A percentile compares a stretch with the other conserved stretches of the same genome.
Evolutionary conservation across 2,329 filamentous ascomycete species (phyloP).

Genomic region (Xylariaceae sp.): DNA sequence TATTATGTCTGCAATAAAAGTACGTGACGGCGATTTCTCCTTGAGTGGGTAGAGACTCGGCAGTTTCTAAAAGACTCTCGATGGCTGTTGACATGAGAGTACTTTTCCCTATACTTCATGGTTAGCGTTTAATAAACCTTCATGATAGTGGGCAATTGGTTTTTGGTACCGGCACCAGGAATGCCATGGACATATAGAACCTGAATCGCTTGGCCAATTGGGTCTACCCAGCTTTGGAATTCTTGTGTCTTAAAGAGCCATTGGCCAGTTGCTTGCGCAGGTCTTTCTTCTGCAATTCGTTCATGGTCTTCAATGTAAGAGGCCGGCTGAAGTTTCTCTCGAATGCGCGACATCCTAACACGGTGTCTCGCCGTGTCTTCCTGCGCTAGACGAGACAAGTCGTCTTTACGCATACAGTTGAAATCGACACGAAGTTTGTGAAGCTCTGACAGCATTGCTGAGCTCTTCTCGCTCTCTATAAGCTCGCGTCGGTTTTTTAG

Average conservation of each 20-base stretch:
- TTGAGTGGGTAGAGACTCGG: too few species aligned
- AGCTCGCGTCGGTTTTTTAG: constrained; percentile 3
- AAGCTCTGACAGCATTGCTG: constrained; percentile 11
- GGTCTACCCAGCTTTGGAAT: constrained; percentile 15
- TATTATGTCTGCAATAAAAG: constrained; percentile 25
- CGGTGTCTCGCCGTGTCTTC: constrained; percentile 1
- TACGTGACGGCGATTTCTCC: constrained; percentile 8
- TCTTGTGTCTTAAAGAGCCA: constrained; percentile 16
- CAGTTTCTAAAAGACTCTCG: background rate
- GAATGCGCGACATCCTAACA: background rate
- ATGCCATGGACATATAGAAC: constrained; percentile 12
- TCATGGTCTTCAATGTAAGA: constrained; percentile 18
- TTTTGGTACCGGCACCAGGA: constrained; percentile 13
- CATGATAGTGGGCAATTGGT: background rate
- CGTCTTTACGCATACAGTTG: background rate
- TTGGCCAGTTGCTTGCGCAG: background rate
- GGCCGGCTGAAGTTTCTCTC: constrained; percentile 12
- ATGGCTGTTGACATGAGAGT: background rate
- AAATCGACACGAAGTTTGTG: constrained; percentile 7
- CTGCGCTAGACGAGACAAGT: background rate
- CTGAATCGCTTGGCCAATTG: too few species aligned
- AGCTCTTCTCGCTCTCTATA: constrained; percentile 16
- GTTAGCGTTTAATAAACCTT: background rate
- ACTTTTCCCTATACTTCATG: constrained; percentile 1
- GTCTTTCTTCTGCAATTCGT: constrained; percentile 12